Conservation (phyloP, 768 basidiomycete species). For the Coprinopsis cinerea region DNA sequence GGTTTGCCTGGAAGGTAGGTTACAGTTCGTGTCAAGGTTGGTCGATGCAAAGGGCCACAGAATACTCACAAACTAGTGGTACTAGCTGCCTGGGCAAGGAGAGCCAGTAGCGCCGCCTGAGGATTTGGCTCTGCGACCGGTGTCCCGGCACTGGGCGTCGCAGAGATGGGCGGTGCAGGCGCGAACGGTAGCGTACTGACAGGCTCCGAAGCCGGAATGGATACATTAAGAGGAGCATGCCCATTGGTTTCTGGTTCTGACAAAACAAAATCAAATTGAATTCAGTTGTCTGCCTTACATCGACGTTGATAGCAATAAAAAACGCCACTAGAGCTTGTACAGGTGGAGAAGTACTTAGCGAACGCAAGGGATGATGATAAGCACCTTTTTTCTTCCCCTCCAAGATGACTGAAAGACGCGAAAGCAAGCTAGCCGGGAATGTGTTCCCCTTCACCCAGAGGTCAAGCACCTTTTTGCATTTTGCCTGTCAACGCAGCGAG, state of each 20-base stretch:
- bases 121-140: conserved; percentile 33
- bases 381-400: conserved; percentile 81
- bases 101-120: conserved; percentile 61
- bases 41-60: background rate
- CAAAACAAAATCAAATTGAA: conserved; percentile 52
- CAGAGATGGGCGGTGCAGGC: conserved; percentile 12
- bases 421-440: conserved; percentile 73
- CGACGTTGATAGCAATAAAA: conserved; percentile 29
- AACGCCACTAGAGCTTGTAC: conserved; percentile 58
- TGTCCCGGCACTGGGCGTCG: conserved; percentile 16
- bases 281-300: conserved; percentile 68
- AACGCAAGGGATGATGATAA: conserved; percentile 61
- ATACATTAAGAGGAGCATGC: conserved; percentile 11
- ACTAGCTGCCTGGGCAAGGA: conserved; percentile 63
- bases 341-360: conserved; percentile 74
- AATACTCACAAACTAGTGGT: conserved; percentile 20
- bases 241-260: conserved; percentile 50
- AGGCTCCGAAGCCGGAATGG: conserved; percentile 13
- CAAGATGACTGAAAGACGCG: conserved; percentile 65
- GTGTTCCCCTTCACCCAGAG: conserved; percentile 93
- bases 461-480: conserved; percentile 94
- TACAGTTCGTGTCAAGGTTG: background rate
- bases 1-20: conserved; percentile 47
- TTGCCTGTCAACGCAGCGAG: conserved; percentile 64
- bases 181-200: background rate